Evolutionary conservation across 208 protist genomes (phyloP).

Genomic region (Borovskyia barvae): DNA sequence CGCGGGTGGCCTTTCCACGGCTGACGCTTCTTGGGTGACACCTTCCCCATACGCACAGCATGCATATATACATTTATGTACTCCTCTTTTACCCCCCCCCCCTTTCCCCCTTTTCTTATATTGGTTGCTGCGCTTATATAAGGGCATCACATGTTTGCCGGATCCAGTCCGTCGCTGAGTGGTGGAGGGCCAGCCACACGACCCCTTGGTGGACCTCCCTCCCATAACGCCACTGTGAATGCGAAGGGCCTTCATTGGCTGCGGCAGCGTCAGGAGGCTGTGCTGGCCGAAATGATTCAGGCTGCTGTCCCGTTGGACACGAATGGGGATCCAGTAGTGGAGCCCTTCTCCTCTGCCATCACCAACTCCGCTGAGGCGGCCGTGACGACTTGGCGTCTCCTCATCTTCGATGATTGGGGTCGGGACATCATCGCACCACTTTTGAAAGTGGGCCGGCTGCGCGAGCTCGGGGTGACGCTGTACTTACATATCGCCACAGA

Average conservation of each 20-base stretch:
- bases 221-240: neutral
- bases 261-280: constrained; percentile 63
- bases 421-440: constrained; percentile 89
- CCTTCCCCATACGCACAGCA: too few relatives aligned
- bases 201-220: constrained; percentile 1
- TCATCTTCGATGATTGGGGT: constrained; percentile 88
- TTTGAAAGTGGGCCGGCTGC: constrained; percentile 81
- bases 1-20: too few relatives aligned
- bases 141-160: too few relatives aligned
- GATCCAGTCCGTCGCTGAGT: too few relatives aligned
- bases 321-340: constrained; percentile 32
- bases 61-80: too few relatives aligned
- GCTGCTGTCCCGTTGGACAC: constrained; percentile 55
- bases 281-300: constrained; percentile 72
- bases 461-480: constrained; percentile 87
- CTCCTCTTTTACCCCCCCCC: too few relatives aligned
- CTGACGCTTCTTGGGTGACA: too few relatives aligned
- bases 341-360: constrained; percentile 18
- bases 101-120: too few relatives aligned
- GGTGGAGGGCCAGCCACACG: too few relatives aligned
- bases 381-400: constrained; percentile 73
- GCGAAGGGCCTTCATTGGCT: constrained; percentile 44
- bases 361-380: constrained; percentile 19
- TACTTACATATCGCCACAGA: constrained; percentile 86
- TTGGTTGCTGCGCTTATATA: too few relatives aligned